Percentiles rank a stretch among this genome's conserved stretches.
Evolutionary conservation across 2,329 filamentous ascomycete genomes (phyloP).

Genomic region (Alternaria gansuensis): DNA sequence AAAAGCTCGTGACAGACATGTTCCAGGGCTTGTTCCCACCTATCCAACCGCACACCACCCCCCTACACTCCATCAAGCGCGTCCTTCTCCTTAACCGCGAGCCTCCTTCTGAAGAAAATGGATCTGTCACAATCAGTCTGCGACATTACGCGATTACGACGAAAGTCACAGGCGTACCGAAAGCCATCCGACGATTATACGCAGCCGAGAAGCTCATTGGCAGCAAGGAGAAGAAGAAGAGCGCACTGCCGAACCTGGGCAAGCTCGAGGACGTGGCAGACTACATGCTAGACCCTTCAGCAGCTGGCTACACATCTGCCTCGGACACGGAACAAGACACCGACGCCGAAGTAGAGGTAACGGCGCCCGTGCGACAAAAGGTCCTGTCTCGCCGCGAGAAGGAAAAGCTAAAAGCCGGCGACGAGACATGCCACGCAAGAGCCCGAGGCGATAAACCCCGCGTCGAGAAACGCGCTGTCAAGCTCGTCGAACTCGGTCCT

Average conservation of each 20-base stretch:
- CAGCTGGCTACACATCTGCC: constrained; percentile 87
- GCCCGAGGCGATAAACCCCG: constrained; percentile 48
- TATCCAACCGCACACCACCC: constrained; percentile 90
- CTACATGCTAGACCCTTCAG: constrained; percentile 83
- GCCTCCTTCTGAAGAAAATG: constrained; percentile 50
- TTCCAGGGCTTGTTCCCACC: constrained; percentile 97
- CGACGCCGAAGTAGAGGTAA: constrained; percentile 91
- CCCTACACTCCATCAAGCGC: constrained; percentile 89
- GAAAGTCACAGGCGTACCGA: constrained; percentile 83
- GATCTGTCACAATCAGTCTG: constrained; percentile 81
- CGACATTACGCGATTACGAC: constrained; percentile 96
- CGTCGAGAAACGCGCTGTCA: constrained; percentile 88
- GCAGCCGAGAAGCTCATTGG: constrained; percentile 81
- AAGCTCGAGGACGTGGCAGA: constrained; percentile 93
- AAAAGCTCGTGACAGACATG: constrained; percentile 88
- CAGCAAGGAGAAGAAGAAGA: constrained; percentile 64
- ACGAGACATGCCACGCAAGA: constrained; percentile 52
- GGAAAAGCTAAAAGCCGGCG: constrained; percentile 53
- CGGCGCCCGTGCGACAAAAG: constrained; percentile 67
- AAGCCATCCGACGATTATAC: constrained; percentile 82
- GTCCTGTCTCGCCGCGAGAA: constrained; percentile 66
- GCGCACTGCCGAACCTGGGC: constrained; percentile 82
- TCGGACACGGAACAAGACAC: constrained; percentile 94
- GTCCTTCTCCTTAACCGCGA: constrained; percentile 92
- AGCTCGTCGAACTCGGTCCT: constrained; percentile 90